Base-by-base conservation (phyloP, 345 rosid genomes). In the Eucalyptus regnans region DNA sequence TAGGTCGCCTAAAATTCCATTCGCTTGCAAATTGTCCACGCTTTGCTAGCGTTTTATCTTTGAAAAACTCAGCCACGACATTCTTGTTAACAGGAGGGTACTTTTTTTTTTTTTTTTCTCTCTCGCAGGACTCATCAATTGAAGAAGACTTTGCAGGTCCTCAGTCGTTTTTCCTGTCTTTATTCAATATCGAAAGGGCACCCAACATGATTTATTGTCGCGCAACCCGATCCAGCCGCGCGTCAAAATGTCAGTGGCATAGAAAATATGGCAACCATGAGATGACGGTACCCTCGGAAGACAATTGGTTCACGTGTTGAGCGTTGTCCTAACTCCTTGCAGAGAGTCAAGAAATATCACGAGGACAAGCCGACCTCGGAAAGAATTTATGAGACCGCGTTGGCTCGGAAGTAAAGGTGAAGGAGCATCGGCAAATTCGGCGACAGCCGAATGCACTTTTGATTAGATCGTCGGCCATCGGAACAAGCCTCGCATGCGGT, bases 161-260 rank as follows among this genome's bases (percentile, higher is more conserved):
- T 4, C 8, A 1, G 33, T n/a, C 37, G 2, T 37, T 17, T 8
- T 66, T 15, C 5, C 9, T 71, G 7, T 33, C 22, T 5, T 20
- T 18, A 8, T 17, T 37, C 2, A 64, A 9, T 25, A 68, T 18
- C 0, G 0, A 9, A 33, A 33, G 12, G 4, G 2, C 2, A 37
- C 44, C 81, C 23, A 5, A 71, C 41, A 17, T 5, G 12, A 68
- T 33, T 20, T 12, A 71, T 5, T 6, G 46, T 37, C 12, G 8
- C 4, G 46, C 23, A 20, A 10, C 46, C 13, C 20, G 23, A 33
- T 17, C 17, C 44, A 17, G 23, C 43, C 12, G 7, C 12, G 7
- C 14, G 8, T 71, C 46, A 37, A 71, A 37, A 37, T 71, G 23
- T 68, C 80, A 37, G 5, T 12, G 25, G 27, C 81, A 18, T 12